Evolutionary conservation across 495 filamentous ascomycete species (phyloP), one percentile per base, ranked within the genome.

Genomic region (Tuber umbilicatum): DNA sequence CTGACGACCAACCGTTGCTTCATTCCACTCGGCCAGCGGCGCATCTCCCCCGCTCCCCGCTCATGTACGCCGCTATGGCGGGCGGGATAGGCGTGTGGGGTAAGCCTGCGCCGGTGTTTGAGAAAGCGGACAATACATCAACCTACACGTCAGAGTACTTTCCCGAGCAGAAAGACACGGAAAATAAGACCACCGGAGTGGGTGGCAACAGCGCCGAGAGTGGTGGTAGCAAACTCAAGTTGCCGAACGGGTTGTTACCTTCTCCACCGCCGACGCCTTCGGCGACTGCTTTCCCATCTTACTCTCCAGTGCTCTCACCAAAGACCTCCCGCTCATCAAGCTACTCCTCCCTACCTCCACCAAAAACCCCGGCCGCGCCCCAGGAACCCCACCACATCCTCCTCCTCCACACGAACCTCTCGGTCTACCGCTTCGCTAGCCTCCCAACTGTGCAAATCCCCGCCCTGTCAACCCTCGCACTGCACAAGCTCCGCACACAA

Each of bases 61-160:
- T 80, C 19, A 73, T 80, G 31, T 60, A 50, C 12, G 78, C 78
- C 27, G 78, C 78, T 1, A 80, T 80, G 76, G 68, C 72, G 16
- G 78, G 78, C 7, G 41, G 27, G 27, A 80, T 80, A 0, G 78
- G 78, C 17, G 71, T 80, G 19, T 80, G 78, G 78, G 76, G 73
- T 5, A 80, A 76, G 69, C 76, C 78, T 27, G 78, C 78, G 16
- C 75, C 75, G 1, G 45, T 69, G 50, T 77, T 77, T 38, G 75
- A 77, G 3, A 70, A 71, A 31, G 69, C 55, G 19, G 69, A 74
- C 23, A 77, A 77, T 41, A 77, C 75, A 23, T 74, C 72, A 27
- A 77, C 75, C 4, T 77, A 77, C 27, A 74, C 72, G 5, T 77
- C 75, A 0, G 71, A 74, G 40, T 77, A 77, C 23, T 77, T 77